Conservation (phyloP, 768 basidiomycete species). For the Pulveroboletus sp. region DNA sequence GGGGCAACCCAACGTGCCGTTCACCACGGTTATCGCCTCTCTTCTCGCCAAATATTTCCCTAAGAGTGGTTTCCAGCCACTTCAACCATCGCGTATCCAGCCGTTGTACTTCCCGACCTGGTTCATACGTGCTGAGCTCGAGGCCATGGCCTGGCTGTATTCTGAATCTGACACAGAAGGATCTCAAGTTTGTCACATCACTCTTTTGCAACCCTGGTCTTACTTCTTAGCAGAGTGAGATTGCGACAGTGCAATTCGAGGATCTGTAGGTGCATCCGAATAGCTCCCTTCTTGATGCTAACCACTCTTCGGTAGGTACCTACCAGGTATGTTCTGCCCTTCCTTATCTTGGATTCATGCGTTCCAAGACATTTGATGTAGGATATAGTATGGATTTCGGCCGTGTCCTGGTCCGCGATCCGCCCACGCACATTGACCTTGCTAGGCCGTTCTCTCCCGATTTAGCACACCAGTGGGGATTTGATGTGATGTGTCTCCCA, state of each 20-base stretch:
- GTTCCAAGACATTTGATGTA: constrained; percentile 2
- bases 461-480: constrained; percentile 43
- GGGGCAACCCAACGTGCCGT: constrained; percentile 11
- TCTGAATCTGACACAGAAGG: constrained; percentile 20
- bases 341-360: background rate
- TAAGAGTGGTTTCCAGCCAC: constrained; percentile 33
- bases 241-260: constrained; percentile 32
- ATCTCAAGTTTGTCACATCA: constrained; percentile 20
- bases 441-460: constrained; percentile 46
- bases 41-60: constrained; percentile 36
- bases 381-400: constrained; percentile 35
- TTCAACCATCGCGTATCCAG: constrained; percentile 43
- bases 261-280: constrained; percentile 42
- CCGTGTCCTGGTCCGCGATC: constrained; percentile 35
- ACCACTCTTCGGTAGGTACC: constrained; percentile 21
- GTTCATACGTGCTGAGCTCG: constrained; percentile 53
- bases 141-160: constrained; percentile 32
- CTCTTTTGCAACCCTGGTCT: constrained; percentile 2
- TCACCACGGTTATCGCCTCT: constrained; percentile 27
- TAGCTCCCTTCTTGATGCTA: constrained; percentile 3
- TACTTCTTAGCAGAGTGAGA: constrained; percentile 26
- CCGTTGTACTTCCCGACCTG: constrained; percentile 62
- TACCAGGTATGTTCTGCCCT: constrained; percentile 22
- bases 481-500: constrained; percentile 51
- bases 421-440: constrained; percentile 19